Evolutionary conservation across 164 flowering plant genomes (phyloP), one percentile per base, ranked within the genome.

Genomic region (Houttuynia cordata): DNA sequence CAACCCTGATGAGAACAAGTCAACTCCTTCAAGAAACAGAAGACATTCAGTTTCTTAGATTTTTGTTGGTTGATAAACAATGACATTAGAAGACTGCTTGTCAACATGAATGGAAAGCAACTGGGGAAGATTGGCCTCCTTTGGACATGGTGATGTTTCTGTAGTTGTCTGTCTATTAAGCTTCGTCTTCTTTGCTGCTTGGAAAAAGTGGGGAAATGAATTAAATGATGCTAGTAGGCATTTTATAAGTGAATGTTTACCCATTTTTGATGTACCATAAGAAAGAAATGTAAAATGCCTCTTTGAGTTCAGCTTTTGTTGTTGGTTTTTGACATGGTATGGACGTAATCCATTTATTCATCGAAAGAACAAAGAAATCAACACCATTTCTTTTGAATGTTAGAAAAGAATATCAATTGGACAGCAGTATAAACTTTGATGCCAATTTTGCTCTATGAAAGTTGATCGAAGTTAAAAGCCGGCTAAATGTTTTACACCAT

Each of bases 11-110:
- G 91, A 81, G 51, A 67, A 63, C 10, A 83, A 75, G 57, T 79
- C 74, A 10, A 83, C 86, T 1, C 81, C 83, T 2, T 70, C 83
- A 14, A 75, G 83, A 68, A 81, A 72, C 60, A 67, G 79, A 58
- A 78, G 83, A 66, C 63, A 61, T 51, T 82, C 87, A 39, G 84
- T 85, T 24, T 83, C 91, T 49, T 82, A 77, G 75, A 60, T 40
- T 13, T 30, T 4, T 17, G 55, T 52, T 39, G 21, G 17, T 17
- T 50, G 17, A 57, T 54, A 45, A 53, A 22, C 18, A 54, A 24
- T 64, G 62, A 52, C 56, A 42, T 61, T 64, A 70, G 71, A 64
- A 45, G 12, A 64, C 51, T 67, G 61, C 71, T 74, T n/a, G n/a
- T n/a, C n/a, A 67, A 74, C 77, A 55, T 62, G 58, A 53, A 60